Evolutionary conservation across 2,329 filamentous ascomycete genomes (phyloP).

Genomic region (Nothophaeocryptopus gaeumannii): DNA sequence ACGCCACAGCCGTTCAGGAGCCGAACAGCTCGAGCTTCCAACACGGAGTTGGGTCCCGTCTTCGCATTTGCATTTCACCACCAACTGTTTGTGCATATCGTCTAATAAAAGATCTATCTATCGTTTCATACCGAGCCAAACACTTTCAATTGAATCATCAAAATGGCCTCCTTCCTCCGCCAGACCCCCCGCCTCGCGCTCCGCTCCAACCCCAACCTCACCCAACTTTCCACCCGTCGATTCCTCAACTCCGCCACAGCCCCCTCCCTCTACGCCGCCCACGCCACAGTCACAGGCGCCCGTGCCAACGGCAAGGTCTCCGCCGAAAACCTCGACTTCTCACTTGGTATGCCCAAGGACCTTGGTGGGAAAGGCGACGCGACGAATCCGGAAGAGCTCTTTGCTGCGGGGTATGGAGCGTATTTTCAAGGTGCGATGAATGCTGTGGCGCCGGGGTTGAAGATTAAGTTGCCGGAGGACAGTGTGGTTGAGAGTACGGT

Average conservation of each 20-base stretch:
- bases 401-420: constrained; percentile 49
- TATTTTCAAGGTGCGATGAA: constrained; percentile 51
- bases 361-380: constrained; percentile 31
- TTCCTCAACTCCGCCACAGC: constrained; percentile 19
- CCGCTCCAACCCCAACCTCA: neutral
- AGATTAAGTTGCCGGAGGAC: constrained; percentile 45
- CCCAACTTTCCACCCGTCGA: constrained; percentile 1
- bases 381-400: constrained; percentile 48
- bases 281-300: constrained; percentile 18
- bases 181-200: constrained; percentile 9
- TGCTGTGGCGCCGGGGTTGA: constrained; percentile 40
- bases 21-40: too few species aligned
- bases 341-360: constrained; percentile 19
- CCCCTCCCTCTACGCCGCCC: constrained; percentile 16
- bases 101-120: too few species aligned
- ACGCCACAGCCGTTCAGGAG: too few species aligned
- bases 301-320: constrained; percentile 17
- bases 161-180: constrained; percentile 5
- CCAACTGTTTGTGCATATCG: too few species aligned
- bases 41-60: too few species aligned
- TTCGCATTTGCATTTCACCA: too few species aligned
- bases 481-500: constrained; percentile 44
- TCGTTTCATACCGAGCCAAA: too few species aligned
- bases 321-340: constrained; percentile 15
- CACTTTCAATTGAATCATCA: too few species aligned